These are phyloP conservation scores for Closterium sp. DNA, from an alignment of 139 green algal genomes.

Conservation along the genomic window DNA sequence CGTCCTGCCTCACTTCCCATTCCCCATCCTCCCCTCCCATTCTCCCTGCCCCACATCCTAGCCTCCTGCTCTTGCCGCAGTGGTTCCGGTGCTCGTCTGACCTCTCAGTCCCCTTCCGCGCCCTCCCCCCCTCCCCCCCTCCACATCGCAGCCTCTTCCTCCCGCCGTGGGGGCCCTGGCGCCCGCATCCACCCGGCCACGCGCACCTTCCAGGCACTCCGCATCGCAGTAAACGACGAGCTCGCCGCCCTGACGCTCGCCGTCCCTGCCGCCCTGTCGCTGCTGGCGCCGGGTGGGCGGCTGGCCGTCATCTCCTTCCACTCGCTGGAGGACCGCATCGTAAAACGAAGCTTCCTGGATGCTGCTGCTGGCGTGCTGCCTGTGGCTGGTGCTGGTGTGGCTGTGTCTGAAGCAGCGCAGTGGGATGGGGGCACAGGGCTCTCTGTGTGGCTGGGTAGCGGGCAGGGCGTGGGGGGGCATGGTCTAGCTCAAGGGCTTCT, in stretches of 20 bases:
- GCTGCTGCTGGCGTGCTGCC: not conserved
- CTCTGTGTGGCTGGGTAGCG: not conserved
- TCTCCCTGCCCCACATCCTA: no score
- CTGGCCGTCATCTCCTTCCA: slow-evolving; percentile 94
- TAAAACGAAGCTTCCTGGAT: slow-evolving; percentile 82
- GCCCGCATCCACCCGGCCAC: slow-evolving; percentile 86
- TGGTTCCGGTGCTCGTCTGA: no score
- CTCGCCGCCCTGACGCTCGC: slow-evolving; percentile 58
- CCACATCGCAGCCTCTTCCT: no score
- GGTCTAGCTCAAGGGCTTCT: no score
- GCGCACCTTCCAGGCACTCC: slow-evolving; percentile 84
- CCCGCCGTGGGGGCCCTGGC: slow-evolving; percentile 32
- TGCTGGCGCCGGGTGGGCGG: slow-evolving; percentile 69
- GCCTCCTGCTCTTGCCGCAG: no score
- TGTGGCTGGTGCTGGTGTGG: no score
- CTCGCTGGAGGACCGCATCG: slow-evolving; percentile 86
- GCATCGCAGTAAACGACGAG: slow-evolving; percentile 97
- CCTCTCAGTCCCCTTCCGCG: no score
- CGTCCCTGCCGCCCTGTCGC: slow-evolving; percentile 63
- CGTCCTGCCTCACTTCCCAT: no score
- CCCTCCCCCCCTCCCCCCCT: no score
- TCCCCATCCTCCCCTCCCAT: no score
- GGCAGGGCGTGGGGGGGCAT: no score
- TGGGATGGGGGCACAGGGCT: not conserved
- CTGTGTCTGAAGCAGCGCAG: not conserved